These are phyloP conservation scores for Priceomyces fermenticarens DNA, from an alignment of 805 yeast species.

Conservation along the genomic window DNA sequence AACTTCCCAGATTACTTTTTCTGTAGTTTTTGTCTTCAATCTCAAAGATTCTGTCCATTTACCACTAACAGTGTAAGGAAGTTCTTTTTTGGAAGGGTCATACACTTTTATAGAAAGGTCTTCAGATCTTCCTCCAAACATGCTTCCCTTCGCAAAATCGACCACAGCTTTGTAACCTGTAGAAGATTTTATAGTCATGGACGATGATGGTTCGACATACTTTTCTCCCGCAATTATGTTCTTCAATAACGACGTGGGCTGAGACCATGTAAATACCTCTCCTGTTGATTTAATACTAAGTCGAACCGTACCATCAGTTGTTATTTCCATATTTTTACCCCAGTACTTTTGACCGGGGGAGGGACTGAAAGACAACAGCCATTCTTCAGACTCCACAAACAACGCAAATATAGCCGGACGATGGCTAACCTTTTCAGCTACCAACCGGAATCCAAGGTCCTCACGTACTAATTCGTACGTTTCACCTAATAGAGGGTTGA, in stretches of 20 bases:
- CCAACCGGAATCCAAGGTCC: constrained; percentile 67
- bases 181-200: constrained; percentile 63
- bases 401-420: constrained; percentile 84
- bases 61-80: constrained; percentile 54
- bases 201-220: constrained; percentile 80
- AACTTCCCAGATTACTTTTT: constrained; percentile 62
- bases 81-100: constrained; percentile 32
- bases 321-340: constrained; percentile 89
- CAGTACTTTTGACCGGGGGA: constrained; percentile 85
- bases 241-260: constrained; percentile 78
- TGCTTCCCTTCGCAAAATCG: constrained; percentile 75
- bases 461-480: constrained; percentile 88
- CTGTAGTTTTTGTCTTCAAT: constrained; percentile 40
- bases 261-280: constrained; percentile 76
- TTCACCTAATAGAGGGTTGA: constrained; percentile 92
- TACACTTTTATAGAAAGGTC: constrained; percentile 47
- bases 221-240: constrained; percentile 94
- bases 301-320: constrained; percentile 66
- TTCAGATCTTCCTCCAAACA: constrained; percentile 84
- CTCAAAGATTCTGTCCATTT: constrained; percentile 77
- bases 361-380: constrained; percentile 68
- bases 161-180: constrained; percentile 68
- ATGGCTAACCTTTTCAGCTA: constrained; percentile 86
- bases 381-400: constrained; percentile 65
- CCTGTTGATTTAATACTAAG: constrained; percentile 58